phyloP scores from a whole-genome alignment of 1,139 yeast species.

The Saccharomyces pastorianus region DNA sequence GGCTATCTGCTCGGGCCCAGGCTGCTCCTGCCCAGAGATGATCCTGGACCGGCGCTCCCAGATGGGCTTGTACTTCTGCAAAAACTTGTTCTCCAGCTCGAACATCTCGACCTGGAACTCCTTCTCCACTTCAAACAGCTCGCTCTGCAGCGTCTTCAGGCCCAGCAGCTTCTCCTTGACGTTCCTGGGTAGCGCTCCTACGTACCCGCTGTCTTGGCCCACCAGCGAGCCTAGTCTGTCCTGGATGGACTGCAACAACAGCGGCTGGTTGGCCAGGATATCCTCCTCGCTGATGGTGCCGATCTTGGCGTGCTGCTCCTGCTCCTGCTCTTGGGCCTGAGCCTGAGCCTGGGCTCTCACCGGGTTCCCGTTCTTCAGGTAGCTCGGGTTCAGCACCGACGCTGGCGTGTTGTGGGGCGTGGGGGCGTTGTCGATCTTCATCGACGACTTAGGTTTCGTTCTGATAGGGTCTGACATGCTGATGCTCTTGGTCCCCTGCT shows the following conservation, averaged over 20 bases:
- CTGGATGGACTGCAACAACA: conserved; percentile 55
- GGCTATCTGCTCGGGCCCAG: conserved; percentile 68
- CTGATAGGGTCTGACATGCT: conserved; percentile 31
- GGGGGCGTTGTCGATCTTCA: conserved; percentile 87
- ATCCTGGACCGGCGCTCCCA: conserved; percentile 67
- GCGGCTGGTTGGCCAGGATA: conserved; percentile 24
- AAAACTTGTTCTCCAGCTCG: conserved; percentile 76
- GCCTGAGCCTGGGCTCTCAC: conserved; percentile 40
- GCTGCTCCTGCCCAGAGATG: conserved; percentile 66
- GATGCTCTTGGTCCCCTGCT: neutral
- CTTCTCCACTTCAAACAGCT: conserved; percentile 76
- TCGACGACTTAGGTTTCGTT: conserved; percentile 29
- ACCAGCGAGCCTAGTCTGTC: conserved; percentile 79
- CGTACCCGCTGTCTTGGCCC: conserved; percentile 82
- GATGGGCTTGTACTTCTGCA: conserved; percentile 66
- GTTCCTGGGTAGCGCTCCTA: conserved; percentile 64
- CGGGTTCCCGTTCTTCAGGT: conserved; percentile 63
- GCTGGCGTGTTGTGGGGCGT: conserved; percentile 99
- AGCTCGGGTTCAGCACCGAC: conserved; percentile 63
- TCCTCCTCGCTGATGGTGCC: conserved; percentile 65
- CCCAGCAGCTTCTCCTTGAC: conserved; percentile 77
- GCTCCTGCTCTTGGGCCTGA: neutral
- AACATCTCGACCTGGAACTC: conserved; percentile 86
- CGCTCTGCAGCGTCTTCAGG: conserved; percentile 74
- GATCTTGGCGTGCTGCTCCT: conserved; percentile 33